Percentiles rank a stretch among this genome's conserved stretches.
These are phyloP conservation scores for Tephrocybe sp. DNA, from an alignment of 768 basidiomycete genomes.

Conservation along the genomic window DNA sequence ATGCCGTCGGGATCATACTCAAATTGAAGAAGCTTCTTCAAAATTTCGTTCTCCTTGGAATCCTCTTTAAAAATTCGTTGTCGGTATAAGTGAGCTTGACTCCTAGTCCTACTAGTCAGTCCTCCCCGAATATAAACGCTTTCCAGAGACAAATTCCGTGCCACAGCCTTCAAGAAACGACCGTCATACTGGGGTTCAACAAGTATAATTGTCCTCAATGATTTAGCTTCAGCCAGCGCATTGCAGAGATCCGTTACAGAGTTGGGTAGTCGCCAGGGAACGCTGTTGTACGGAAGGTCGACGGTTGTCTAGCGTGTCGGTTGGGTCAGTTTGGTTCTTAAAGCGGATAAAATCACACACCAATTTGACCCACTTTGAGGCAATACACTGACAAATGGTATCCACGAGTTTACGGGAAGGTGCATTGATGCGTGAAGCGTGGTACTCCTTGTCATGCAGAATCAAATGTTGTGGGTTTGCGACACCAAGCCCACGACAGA, in stretches of 20 bases:
- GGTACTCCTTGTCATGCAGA: neutral
- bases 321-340: neutral
- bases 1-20: neutral
- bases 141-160: neutral
- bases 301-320: neutral
- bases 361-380: neutral
- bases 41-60: neutral
- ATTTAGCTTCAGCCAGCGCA: neutral
- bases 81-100: too few relatives aligned
- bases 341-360: neutral
- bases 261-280: neutral
- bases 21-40: neutral
- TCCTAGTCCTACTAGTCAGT: too few relatives aligned
- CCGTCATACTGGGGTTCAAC: neutral
- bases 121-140: neutral
- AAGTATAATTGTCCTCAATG: slow-evolving; percentile 1
- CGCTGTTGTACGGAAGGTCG: neutral
- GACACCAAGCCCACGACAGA: slow-evolving; percentile 4
- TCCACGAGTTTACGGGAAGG: slow-evolving; percentile 1
- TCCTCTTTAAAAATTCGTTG: neutral
- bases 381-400: neutral
- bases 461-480: slow-evolving; percentile 3
- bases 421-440: neutral
- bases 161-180: neutral
- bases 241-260: neutral